phyloP scores from a whole-genome alignment of 2,329 filamentous ascomycete species.

The Colletotrichum sp. region DNA sequence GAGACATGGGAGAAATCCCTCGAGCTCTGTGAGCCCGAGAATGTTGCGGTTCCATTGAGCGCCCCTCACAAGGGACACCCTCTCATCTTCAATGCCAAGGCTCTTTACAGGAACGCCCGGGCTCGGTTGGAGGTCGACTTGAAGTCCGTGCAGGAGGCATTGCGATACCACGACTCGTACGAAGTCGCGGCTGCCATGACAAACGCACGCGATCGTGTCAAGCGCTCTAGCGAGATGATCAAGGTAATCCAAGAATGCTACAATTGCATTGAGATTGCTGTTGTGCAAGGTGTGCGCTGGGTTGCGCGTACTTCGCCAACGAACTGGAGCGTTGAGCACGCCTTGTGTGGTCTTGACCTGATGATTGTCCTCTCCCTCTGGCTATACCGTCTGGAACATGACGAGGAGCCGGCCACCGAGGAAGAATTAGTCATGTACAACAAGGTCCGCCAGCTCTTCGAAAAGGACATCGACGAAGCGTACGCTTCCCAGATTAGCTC shows the following conservation, averaged over 20 bases:
- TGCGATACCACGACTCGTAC: constrained; percentile 96
- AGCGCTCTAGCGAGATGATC: constrained; percentile 96
- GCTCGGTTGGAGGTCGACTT: constrained; percentile 93
- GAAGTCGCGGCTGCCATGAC: constrained; percentile 98
- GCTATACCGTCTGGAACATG: constrained; percentile 99
- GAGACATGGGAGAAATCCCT: constrained; percentile 99
- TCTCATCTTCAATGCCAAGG: constrained; percentile 97
- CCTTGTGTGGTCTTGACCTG: constrained; percentile 92
- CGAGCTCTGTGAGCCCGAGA: constrained; percentile 90
- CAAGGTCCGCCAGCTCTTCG: constrained; percentile 88
- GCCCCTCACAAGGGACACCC: constrained; percentile 96
- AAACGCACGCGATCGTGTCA: constrained; percentile 89
- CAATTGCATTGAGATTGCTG: constrained; percentile 95
- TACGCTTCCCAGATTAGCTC: constrained; percentile 88
- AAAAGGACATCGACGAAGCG: constrained; percentile 85
- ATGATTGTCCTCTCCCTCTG: constrained; percentile 98
- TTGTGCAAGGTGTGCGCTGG: constrained; percentile 94
- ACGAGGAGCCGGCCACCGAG: constrained; percentile 86
- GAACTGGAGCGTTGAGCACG: constrained; percentile 99
- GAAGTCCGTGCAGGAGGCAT: constrained; percentile 93
- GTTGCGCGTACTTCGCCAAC: constrained; percentile 97
- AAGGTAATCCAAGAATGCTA: constrained; percentile 98
- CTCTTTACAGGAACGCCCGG: constrained; percentile 92
- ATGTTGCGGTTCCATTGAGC: constrained; percentile 85
- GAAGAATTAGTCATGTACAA: constrained; percentile 91